These are phyloP conservation scores for Cytospora mali DNA, from an alignment of 2,329 filamentous ascomycete species.

Conservation along the genomic window DNA sequence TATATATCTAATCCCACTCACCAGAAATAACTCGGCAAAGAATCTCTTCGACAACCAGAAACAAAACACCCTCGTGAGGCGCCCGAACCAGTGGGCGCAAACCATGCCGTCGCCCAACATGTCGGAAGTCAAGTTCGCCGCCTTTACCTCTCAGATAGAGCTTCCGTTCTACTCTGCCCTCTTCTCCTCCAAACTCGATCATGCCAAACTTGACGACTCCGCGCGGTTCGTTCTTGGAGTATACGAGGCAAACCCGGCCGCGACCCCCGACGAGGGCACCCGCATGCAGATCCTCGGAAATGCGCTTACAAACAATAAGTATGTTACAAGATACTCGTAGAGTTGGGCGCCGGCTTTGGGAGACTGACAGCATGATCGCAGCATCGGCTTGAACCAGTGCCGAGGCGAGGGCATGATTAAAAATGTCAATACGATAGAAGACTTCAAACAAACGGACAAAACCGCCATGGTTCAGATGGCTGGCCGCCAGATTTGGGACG, in stretches of 20 bases:
- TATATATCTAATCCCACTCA: neutral
- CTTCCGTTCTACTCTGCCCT: conserved; percentile 92
- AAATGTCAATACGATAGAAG: conserved; percentile 95
- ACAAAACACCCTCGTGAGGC: neutral
- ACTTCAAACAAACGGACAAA: conserved; percentile 86
- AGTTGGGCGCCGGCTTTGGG: neutral
- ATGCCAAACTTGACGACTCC: conserved; percentile 95
- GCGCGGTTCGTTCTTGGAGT: conserved; percentile 83
- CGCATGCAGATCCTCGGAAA: conserved; percentile 89
- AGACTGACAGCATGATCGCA: conserved; percentile 39
- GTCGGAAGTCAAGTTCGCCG: conserved; percentile 69
- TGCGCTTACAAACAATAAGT: conserved; percentile 83
- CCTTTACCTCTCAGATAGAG: conserved; percentile 93
- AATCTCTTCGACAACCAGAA: neutral
- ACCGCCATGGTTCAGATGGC: conserved; percentile 74
- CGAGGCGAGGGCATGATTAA: conserved; percentile 92
- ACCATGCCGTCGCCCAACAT: conserved; percentile 44
- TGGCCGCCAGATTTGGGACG: conserved; percentile 91
- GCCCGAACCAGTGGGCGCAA: neutral
- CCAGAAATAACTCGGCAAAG: neutral
- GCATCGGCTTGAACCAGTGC: conserved; percentile 69
- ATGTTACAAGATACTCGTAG: conserved; percentile 43
- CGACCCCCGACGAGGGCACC: conserved; percentile 74
- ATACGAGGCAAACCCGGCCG: conserved; percentile 78
- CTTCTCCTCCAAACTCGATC: conserved; percentile 91